These are phyloP conservation scores for Penicillium egyptiacum DNA, from an alignment of 495 filamentous ascomycete species.

Conservation along the genomic window DNA sequence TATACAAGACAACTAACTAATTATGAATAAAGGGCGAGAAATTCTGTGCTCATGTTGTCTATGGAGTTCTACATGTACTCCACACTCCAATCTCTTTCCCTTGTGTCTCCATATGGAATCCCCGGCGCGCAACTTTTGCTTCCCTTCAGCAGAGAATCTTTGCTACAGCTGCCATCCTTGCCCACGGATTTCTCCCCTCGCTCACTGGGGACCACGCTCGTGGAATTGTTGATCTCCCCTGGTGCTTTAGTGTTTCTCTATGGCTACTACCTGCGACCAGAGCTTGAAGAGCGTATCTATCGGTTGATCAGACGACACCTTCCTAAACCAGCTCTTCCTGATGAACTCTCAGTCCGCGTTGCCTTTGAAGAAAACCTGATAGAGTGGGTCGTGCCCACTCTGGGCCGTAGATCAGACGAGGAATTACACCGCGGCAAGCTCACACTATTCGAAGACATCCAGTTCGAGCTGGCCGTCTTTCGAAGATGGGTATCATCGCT, in stretches of 20 bases:
- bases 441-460: slow-evolving; percentile 41
- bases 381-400: slow-evolving; percentile 47
- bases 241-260: slow-evolving; percentile 38
- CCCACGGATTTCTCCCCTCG: slow-evolving; percentile 33
- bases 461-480: slow-evolving; percentile 36
- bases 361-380: slow-evolving; percentile 50
- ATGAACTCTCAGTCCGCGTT: slow-evolving; percentile 48
- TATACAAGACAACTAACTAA: slow-evolving; percentile 26
- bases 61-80: slow-evolving; percentile 51
- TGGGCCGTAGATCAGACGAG: slow-evolving; percentile 45
- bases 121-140: slow-evolving; percentile 34
- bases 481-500: slow-evolving; percentile 36
- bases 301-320: slow-evolving; percentile 44
- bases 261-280: slow-evolving; percentile 40
- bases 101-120: slow-evolving; percentile 38
- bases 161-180: slow-evolving; percentile 35
- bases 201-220: slow-evolving; percentile 29
- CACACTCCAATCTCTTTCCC: slow-evolving; percentile 48
- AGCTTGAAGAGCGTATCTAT: slow-evolving; percentile 47
- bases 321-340: slow-evolving; percentile 45
- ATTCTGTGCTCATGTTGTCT: slow-evolving; percentile 39
- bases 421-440: slow-evolving; percentile 42
- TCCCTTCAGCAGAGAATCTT: slow-evolving; percentile 38
- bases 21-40: slow-evolving; percentile 31
- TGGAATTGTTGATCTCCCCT: slow-evolving; percentile 35